Evolutionary conservation across 2,329 filamentous ascomycete genomes (phyloP).

Genomic region (Aspergillus transmontanensis): DNA sequence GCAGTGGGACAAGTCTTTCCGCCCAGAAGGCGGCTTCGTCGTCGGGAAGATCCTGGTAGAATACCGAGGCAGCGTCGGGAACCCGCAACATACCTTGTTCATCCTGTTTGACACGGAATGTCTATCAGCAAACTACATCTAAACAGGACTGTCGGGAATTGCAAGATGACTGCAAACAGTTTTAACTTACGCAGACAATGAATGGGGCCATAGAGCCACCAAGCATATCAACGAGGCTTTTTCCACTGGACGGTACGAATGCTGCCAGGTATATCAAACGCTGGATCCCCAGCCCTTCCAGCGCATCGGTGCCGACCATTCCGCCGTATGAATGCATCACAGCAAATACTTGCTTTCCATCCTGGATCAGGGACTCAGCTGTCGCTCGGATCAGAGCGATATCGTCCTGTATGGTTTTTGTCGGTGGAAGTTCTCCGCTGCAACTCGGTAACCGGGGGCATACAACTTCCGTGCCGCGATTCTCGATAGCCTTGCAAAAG

Average conservation of each 20-base stretch:
- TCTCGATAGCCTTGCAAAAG: not conserved
- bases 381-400: slow-evolving; percentile 11
- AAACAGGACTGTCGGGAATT: not conserved
- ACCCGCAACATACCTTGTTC: not conserved
- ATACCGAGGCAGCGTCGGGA: not conserved
- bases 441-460: slow-evolving; percentile 1
- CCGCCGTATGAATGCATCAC: slow-evolving; percentile 33
- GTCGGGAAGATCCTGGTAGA: not conserved
- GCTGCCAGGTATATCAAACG: not conserved
- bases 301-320: slow-evolving; percentile 17
- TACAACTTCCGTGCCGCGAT: not conserved
- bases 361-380: slow-evolving; percentile 7
- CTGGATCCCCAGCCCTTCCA: not conserved
- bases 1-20: not conserved
- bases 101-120: not conserved
- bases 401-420: slow-evolving; percentile 14
- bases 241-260: not conserved
- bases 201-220: not conserved
- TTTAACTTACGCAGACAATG: not conserved
- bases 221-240: not conserved
- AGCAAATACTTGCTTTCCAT: slow-evolving; percentile 21
- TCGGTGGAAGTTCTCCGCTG: slow-evolving; percentile 15
- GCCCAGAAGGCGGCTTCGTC: not conserved
- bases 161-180: not conserved
- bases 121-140: not conserved